Conservation (phyloP, 495 filamentous ascomycete genomes). For the Penicillium tannophilum region DNA sequence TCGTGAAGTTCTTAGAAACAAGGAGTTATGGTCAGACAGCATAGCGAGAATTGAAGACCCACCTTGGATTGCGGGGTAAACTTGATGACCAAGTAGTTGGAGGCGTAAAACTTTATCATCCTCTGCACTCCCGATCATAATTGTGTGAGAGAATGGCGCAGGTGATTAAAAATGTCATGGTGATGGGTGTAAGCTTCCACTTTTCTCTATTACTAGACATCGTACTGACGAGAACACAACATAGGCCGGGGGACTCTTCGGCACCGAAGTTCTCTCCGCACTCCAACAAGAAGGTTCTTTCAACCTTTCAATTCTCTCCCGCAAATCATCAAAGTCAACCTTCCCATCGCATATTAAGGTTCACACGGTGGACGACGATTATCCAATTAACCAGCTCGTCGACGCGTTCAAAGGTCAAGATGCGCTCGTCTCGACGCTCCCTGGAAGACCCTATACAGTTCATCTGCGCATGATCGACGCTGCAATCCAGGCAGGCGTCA, state of each 20-base stretch:
- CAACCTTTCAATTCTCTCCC: conserved; percentile 7
- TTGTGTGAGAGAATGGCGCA: neutral
- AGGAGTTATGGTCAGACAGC: no score
- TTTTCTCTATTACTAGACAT: neutral
- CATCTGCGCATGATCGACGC: conserved; percentile 13
- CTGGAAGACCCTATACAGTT: conserved; percentile 7
- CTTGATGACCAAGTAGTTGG: neutral
- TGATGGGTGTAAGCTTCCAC: conserved; percentile 1
- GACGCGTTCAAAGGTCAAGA: conserved; percentile 7
- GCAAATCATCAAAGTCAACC: conserved; percentile 1
- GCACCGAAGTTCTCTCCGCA: conserved; percentile 7
- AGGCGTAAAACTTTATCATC: neutral
- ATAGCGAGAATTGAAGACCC: no score
- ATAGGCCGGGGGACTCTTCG: conserved; percentile 13
- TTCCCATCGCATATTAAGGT: conserved; percentile 3
- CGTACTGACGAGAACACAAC: neutral
- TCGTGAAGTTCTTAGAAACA: no score
- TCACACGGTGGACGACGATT: conserved; percentile 4
- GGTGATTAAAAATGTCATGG: conserved; percentile 3
- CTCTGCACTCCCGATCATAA: no score
- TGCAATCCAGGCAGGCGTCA: conserved; percentile 6
- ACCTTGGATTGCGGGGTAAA: neutral
- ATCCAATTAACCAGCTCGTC: conserved; percentile 7
- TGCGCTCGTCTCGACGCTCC: conserved; percentile 5
- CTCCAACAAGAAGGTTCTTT: conserved; percentile 5